A percentile compares a stretch with the other conserved stretches of the same genome.
Conservation (phyloP, 306 rosid genomes). For the Abrus pulchellus region DNA sequence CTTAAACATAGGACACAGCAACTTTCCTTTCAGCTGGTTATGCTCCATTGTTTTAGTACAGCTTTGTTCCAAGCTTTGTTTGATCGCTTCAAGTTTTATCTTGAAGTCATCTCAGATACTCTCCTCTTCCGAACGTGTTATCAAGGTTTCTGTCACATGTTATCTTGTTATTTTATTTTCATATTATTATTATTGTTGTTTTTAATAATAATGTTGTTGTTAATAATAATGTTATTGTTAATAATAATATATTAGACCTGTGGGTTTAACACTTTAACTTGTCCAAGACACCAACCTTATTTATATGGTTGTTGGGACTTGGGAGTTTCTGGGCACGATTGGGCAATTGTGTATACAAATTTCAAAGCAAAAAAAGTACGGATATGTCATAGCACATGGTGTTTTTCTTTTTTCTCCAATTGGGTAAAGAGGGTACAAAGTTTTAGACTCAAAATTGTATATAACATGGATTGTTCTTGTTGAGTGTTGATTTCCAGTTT, state of each 20-base stretch:
- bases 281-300: conserved; percentile 29
- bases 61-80: conserved; percentile 19
- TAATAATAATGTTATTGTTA: too few relatives aligned
- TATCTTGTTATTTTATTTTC: neutral
- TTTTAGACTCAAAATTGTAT: neutral
- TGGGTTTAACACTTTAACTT: conserved; percentile 43
- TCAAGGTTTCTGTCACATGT: conserved; percentile 6
- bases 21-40: conserved; percentile 16
- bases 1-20: conserved; percentile 53
- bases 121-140: conserved; percentile 31
- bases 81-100: neutral
- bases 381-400: conserved; percentile 25
- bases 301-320: conserved; percentile 40
- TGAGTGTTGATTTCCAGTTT: conserved; percentile 48
- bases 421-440: conserved; percentile 44
- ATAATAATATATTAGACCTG: conserved; percentile 46
- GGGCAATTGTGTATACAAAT: conserved; percentile 28
- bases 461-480: conserved; percentile 8
- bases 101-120: conserved; percentile 51
- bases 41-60: conserved; percentile 4
- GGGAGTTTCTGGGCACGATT: conserved; percentile 40
- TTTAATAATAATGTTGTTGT: too few relatives aligned
- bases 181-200: neutral
- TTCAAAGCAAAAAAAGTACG: conserved; percentile 7
- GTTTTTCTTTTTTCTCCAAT: neutral